Conservation (phyloP, 129 eudicot species). For the Smallanthus sonchifolius region DNA sequence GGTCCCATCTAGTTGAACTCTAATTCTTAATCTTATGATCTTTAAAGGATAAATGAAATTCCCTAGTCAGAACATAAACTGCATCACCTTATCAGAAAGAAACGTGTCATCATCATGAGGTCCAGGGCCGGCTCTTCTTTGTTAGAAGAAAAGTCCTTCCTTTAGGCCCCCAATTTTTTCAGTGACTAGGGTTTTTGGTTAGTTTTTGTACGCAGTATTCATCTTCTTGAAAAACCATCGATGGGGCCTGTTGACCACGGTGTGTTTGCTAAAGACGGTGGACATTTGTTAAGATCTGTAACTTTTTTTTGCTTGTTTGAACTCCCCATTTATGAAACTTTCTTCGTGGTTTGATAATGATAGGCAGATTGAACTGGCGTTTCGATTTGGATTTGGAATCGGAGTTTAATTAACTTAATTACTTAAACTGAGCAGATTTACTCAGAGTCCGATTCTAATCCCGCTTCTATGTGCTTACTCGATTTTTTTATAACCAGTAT, state of each 20-base stretch:
- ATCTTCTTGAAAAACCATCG: constrained; percentile 43
- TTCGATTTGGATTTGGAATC: constrained; percentile 3
- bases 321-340: neutral
- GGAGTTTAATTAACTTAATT: neutral
- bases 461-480: neutral
- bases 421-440: neutral
- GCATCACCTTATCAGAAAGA: constrained; percentile 15
- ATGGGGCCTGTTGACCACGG: constrained; percentile 66
- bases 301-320: constrained; percentile 10
- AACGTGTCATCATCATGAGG: constrained; percentile 1
- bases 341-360: neutral
- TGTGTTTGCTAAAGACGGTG: constrained; percentile 61
- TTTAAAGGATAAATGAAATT: neutral
- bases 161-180: neutral
- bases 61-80: neutral
- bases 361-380: constrained; percentile 5
- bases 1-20: neutral
- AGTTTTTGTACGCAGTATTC: neutral
- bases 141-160: neutral
- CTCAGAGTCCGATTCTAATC: neutral
- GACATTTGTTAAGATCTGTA: constrained; percentile 14
- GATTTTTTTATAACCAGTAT: neutral
- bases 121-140: neutral
- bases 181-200: neutral
- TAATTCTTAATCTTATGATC: constrained; percentile 6